Evolutionary conservation across 345 rosid species (phyloP), one percentile per base, ranked within the genome.

Genomic region (Geranium rotundifolium): DNA sequence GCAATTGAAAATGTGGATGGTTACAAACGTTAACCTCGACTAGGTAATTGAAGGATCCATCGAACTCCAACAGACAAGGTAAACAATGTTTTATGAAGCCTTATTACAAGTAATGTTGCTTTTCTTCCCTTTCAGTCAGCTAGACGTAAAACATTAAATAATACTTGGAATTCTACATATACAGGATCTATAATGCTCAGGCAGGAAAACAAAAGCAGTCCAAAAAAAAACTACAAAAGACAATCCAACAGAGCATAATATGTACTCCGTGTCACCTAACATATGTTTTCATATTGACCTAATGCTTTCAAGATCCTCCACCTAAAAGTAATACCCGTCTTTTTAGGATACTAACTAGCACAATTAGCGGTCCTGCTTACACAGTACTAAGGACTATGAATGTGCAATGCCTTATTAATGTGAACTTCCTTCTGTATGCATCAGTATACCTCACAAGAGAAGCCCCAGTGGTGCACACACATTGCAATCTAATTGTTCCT

Each of bases 1-100:
- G 14, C 39, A n/a, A 18, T 59, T 34, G 27, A 46, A 30, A 63
- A 67, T 17, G 56, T 63, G 55, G 19, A 67, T 58, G 60, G 58
- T 54, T 9, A 31, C 12, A 63, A 60, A 30, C 56, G 39, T 18
- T 7, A 70, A 60, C 52, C 54, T 19, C 55, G n/a, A 52, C 41
- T 34, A 34, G n/a, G n/a, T n/a, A n/a, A n/a, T n/a, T n/a, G n/a
- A 34, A 34, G 41, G 41, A 34, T 34, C 8, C 41, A n/a, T n/a
- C n/a, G n/a, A n/a, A n/a, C n/a, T n/a, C n/a, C n/a, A n/a, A n/a
- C n/a, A n/a, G n/a, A n/a, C n/a, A n/a, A n/a, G n/a, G n/a, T n/a
- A n/a, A n/a, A n/a, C n/a, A n/a, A n/a, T n/a, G n/a, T n/a, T n/a
- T n/a, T n/a, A n/a, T n/a, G n/a, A n/a, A n/a, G n/a, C n/a, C n/a